Evolutionary conservation across 108 stramenopile species (phyloP).

Genomic region (Aurantiochytrium sp.): DNA sequence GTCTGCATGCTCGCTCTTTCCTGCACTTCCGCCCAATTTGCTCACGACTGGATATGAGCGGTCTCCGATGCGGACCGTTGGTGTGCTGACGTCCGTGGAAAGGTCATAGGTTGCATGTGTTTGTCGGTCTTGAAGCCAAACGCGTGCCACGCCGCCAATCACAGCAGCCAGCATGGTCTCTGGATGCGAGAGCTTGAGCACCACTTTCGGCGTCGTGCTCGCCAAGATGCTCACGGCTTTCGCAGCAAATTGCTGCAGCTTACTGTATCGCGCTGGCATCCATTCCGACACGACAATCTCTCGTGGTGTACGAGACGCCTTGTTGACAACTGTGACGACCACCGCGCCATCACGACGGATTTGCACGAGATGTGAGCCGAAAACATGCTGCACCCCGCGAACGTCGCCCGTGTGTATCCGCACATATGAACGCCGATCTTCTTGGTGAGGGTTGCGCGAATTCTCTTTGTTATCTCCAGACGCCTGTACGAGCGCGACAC

Average conservation of each 20-base stretch:
- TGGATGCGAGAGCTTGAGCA: not conserved
- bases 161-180: not conserved
- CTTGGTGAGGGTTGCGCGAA: too few relatives aligned
- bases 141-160: not conserved
- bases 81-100: not conserved
- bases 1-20: not conserved
- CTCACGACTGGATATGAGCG: not conserved
- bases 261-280: not conserved
- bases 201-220: not conserved
- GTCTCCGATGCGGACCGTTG: not conserved
- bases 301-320: not conserved
- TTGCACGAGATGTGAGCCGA: not conserved
- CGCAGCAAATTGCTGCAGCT: not conserved
- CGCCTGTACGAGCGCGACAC: too few relatives aligned
- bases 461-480: too few relatives aligned
- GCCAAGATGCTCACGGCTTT: not conserved
- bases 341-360: not conserved
- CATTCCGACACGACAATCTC: not conserved
- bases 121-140: not conserved
- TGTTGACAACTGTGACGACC: not conserved
- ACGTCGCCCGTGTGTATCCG: slow-evolving; percentile 3
- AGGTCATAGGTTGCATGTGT: not conserved
- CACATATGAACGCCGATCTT: not conserved
- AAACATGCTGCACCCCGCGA: not conserved
- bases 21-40: not conserved